These are phyloP conservation scores for Baorangia bicolor DNA, from an alignment of 768 basidiomycete species.

Conservation along the genomic window DNA sequence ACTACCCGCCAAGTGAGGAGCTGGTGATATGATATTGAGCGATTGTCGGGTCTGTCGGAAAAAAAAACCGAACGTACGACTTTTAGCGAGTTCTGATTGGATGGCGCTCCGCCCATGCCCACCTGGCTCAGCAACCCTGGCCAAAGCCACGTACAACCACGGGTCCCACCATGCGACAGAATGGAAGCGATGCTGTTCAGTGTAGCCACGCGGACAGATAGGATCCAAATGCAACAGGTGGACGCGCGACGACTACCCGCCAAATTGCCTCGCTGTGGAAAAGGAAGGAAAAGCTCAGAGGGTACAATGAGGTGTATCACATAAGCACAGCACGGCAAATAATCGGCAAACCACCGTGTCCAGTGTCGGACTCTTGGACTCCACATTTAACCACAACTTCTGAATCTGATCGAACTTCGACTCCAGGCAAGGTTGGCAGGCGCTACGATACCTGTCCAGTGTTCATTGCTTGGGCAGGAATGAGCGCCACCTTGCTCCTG, in stretches of 20 bases:
- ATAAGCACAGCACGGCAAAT: not conserved
- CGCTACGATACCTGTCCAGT: not conserved
- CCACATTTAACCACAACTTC: not conserved
- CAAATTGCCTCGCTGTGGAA: not conserved
- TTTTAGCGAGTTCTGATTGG: constrained; percentile 12
- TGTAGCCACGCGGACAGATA: not conserved
- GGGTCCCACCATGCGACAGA: not conserved
- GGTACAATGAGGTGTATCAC: not conserved
- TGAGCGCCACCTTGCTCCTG: constrained; percentile 14
- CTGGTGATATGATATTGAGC: no score
- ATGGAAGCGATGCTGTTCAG: constrained; percentile 4
- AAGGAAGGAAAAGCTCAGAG: no score
- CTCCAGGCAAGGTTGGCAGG: not conserved
- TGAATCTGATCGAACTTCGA: not conserved
- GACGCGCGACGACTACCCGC: not conserved
- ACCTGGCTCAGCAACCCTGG: not conserved
- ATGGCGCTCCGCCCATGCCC: not conserved
- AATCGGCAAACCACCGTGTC: no score
- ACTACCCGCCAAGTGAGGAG: not conserved
- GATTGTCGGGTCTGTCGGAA: constrained; percentile 4
- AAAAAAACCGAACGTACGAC: not conserved
- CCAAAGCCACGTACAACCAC: not conserved
- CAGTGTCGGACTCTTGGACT: no score
- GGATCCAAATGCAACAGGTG: not conserved
- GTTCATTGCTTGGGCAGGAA: constrained; percentile 1